These are phyloP conservation scores for Acacia melanoxylon DNA, from an alignment of 306 rosid genomes.

Conservation along the genomic window DNA sequence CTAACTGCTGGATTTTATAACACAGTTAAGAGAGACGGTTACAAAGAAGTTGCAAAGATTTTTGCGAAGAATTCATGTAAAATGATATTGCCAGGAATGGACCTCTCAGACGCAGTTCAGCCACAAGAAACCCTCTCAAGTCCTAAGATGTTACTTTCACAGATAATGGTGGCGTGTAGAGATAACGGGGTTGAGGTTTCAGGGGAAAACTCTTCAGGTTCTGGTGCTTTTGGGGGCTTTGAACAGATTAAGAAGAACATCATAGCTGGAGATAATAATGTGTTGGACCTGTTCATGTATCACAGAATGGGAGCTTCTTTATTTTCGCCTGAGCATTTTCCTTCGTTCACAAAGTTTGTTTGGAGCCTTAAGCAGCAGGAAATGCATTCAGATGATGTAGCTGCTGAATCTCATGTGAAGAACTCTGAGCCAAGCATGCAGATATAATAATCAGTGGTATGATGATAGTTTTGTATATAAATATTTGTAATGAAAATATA, in stretches of 20 bases:
- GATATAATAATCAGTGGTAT: constrained; percentile 30
- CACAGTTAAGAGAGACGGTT: constrained; percentile 11
- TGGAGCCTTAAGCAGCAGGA: constrained; percentile 25
- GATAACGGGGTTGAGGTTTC: constrained; percentile 62
- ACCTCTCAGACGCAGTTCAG: constrained; percentile 64
- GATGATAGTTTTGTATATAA: constrained; percentile 35
- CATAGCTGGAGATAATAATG: constrained; percentile 45
- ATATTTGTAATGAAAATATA: neutral
- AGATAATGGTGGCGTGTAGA: constrained; percentile 57
- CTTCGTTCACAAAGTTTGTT: constrained; percentile 60
- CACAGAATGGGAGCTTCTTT: constrained; percentile 97
- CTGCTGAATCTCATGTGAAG: constrained; percentile 19
- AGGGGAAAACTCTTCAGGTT: constrained; percentile 65
- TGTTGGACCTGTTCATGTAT: constrained; percentile 67
- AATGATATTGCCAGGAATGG: constrained; percentile 85
- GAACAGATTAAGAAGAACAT: constrained; percentile 56
- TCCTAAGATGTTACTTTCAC: constrained; percentile 43
- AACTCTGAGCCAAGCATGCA: constrained; percentile 39
- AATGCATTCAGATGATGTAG: constrained; percentile 64
- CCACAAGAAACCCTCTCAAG: constrained; percentile 38
- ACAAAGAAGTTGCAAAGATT: constrained; percentile 59
- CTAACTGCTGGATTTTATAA: neutral
- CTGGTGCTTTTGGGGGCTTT: constrained; percentile 31
- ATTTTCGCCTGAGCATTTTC: constrained; percentile 92
- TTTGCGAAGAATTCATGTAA: constrained; percentile 72